These are phyloP conservation scores for Pulveroboletus sp. DNA, from an alignment of 768 basidiomycete species.

Conservation along the genomic window DNA sequence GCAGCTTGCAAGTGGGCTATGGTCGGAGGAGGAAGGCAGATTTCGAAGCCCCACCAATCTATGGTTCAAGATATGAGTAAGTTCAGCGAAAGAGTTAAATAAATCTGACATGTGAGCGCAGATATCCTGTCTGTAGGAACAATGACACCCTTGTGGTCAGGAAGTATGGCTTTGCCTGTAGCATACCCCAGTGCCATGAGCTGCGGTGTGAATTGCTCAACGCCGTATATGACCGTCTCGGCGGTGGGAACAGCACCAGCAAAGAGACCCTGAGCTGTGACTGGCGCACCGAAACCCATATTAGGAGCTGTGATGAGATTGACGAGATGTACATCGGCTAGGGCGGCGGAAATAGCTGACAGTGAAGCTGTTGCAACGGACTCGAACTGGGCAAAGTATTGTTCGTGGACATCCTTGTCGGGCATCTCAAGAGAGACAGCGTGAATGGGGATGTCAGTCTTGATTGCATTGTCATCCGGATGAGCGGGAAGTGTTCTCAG, in stretches of 20 bases:
- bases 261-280: slow-evolving; percentile 59
- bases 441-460: slow-evolving; percentile 53
- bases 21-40: slow-evolving; percentile 70
- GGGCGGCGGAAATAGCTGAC: slow-evolving; percentile 43
- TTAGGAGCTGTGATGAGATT: slow-evolving; percentile 57
- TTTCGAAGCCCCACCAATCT: slow-evolving; percentile 93
- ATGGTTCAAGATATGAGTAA: slow-evolving; percentile 5
- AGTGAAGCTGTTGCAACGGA: slow-evolving; percentile 48
- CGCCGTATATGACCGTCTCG: slow-evolving; percentile 63
- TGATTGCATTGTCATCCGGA: slow-evolving; percentile 5
- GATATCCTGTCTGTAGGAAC: slow-evolving; percentile 78
- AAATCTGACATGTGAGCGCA: slow-evolving; percentile 68
- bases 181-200: slow-evolving; percentile 77
- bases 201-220: slow-evolving; percentile 69
- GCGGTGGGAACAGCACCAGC: slow-evolving; percentile 76
- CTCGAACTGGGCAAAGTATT: slow-evolving; percentile 54
- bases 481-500: slow-evolving; percentile 53
- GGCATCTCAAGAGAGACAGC: slow-evolving; percentile 68
- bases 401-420: slow-evolving; percentile 58
- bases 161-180: slow-evolving; percentile 58
- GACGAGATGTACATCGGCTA: slow-evolving; percentile 61
- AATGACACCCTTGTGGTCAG: slow-evolving; percentile 65
- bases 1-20: slow-evolving; percentile 57
- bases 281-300: slow-evolving; percentile 72
- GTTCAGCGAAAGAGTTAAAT: not conserved